Evolutionary conservation across 345 rosid genomes (phyloP).

Genomic region (Psidium friedrichsthalianum): DNA sequence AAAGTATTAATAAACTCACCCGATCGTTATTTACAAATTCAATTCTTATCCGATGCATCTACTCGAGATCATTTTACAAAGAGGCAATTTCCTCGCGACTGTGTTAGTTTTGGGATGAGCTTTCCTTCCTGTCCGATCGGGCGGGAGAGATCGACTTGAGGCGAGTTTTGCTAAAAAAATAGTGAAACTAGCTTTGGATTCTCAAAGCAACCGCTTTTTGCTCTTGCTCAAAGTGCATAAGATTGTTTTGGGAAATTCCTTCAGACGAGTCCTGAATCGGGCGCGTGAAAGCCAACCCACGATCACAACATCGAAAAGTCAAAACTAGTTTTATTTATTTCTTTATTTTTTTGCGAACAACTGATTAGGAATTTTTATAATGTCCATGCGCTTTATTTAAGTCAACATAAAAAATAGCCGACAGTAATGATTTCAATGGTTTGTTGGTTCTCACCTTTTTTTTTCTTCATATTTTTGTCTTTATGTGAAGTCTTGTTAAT

Average conservation of each 20-base stretch:
- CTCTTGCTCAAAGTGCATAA: not conserved
- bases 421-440: not conserved
- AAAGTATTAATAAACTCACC: fast-evolving
- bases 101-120: not conserved
- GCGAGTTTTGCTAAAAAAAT: not conserved
- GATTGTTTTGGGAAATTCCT: not conserved
- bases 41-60: not conserved
- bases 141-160: not conserved
- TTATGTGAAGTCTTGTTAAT: not conserved
- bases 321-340: not conserved
- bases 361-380: not conserved
- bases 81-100: not conserved
- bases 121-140: not conserved
- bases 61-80: not conserved
- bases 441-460: not conserved
- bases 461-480: not conserved
- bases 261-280: not conserved
- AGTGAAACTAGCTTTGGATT: not conserved
- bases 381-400: not conserved
- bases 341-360: not conserved
- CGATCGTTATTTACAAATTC: not conserved
- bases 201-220: not conserved
- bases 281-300: not conserved
- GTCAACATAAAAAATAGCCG: not conserved
- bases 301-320: not conserved